Evolutionary conservation across 1,284 basidiomycete genomes (phyloP).

Genomic region (Ceratobasidium theobromae): DNA sequence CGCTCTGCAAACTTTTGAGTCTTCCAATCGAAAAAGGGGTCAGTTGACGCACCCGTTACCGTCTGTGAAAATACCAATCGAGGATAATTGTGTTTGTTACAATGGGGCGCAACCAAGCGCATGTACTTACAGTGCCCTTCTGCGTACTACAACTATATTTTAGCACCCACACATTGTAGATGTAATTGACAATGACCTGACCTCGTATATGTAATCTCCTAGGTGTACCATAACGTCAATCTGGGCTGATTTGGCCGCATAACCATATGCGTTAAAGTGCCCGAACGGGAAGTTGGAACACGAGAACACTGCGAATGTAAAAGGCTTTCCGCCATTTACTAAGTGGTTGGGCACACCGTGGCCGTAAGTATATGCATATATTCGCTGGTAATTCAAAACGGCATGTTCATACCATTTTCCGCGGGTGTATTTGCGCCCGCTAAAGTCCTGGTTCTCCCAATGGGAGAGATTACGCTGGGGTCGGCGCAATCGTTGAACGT

Average conservation of each 20-base stretch:
- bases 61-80: not conserved
- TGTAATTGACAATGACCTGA: not conserved
- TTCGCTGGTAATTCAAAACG: not conserved
- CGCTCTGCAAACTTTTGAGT: constrained; percentile 42
- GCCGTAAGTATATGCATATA: not conserved
- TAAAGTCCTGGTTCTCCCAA: constrained; percentile 55
- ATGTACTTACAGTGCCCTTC: constrained; percentile 33
- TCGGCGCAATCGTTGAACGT: constrained; percentile 62
- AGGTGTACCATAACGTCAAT: constrained; percentile 64
- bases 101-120: not conserved
- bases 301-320: constrained; percentile 61
- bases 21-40: not conserved
- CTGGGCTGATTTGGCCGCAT: constrained; percentile 57
- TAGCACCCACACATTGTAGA: not conserved
- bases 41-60: constrained; percentile 7
- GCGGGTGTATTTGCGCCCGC: constrained; percentile 46
- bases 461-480: constrained; percentile 49
- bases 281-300: constrained; percentile 59
- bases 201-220: constrained; percentile 57
- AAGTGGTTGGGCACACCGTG: constrained; percentile 37
- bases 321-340: constrained; percentile 58
- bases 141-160: constrained; percentile 12
- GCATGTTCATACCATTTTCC: not conserved
- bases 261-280: constrained; percentile 68
- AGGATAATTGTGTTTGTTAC: not conserved